A percentile compares a stretch with the other conserved stretches of the same genome.
Conservation (phyloP, 139 green algal genomes). For the Volvox africanus region DNA sequence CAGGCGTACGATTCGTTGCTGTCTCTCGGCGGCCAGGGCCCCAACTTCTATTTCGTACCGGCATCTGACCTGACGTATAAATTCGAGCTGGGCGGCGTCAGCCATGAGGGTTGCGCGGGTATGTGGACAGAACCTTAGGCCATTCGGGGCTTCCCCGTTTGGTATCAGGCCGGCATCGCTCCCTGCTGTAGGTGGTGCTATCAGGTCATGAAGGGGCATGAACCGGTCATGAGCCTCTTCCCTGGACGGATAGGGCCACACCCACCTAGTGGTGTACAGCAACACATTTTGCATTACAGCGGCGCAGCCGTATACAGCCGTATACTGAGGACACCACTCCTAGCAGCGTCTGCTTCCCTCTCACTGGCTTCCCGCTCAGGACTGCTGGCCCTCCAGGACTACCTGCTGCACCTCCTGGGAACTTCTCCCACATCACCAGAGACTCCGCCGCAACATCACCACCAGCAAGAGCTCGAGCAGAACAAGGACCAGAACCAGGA, state of each 20-base stretch:
- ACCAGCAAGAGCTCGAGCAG: background rate
- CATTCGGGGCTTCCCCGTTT: too few species aligned
- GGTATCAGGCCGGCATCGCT: too few species aligned
- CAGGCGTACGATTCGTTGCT: background rate
- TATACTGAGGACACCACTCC: too few species aligned
- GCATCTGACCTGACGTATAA: background rate
- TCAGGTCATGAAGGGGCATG: too few species aligned
- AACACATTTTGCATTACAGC: too few species aligned
- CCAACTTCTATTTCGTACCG: constrained; percentile 34
- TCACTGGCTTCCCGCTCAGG: background rate
- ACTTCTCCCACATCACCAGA: background rate
- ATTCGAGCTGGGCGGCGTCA: constrained; percentile 27
- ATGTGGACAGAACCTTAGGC: background rate
- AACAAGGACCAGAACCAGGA: background rate
- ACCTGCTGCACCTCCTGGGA: constrained; percentile 5
- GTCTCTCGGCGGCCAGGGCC: background rate
- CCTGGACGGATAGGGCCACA: too few species aligned
- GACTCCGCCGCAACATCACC: background rate
- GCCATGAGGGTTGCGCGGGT: constrained; percentile 41
- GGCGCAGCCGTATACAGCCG: too few species aligned
- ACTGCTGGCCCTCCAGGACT: constrained; percentile 40
- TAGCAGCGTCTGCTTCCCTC: background rate
- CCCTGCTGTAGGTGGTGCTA: too few species aligned
- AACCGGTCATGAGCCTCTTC: too few species aligned
- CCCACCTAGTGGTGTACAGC: too few species aligned